Evolutionary conservation across 495 filamentous ascomycete species (phyloP).

Genomic region (Melanomma pulvis-pyrius): DNA sequence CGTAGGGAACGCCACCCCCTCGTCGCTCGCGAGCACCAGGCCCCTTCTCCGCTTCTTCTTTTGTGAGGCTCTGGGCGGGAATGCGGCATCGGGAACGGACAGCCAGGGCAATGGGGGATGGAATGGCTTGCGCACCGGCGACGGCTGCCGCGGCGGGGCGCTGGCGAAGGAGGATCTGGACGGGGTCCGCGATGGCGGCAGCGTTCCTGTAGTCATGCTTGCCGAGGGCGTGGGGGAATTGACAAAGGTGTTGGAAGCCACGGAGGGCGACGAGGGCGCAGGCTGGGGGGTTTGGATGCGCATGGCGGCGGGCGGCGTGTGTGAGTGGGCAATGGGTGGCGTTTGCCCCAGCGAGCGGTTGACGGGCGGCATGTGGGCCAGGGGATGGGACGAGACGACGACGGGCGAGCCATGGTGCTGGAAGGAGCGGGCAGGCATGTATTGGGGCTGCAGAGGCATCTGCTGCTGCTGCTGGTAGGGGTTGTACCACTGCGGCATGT

Average conservation of each 20-base stretch:
- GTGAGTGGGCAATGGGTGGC: slow-evolving; percentile 36
- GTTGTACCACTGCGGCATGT: slow-evolving; percentile 40
- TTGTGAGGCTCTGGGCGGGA: slow-evolving; percentile 58
- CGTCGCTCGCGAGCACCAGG: slow-evolving; percentile 43
- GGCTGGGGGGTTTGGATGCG: slow-evolving; percentile 30
- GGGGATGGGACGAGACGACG: slow-evolving; percentile 46
- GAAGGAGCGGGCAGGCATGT: slow-evolving; percentile 32
- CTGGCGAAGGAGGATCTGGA: slow-evolving; percentile 34
- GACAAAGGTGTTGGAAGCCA: slow-evolving; percentile 32
- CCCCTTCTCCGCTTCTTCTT: slow-evolving; percentile 50
- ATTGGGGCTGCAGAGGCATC: slow-evolving; percentile 24
- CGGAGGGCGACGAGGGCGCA: slow-evolving; percentile 26
- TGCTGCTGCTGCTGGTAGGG: slow-evolving; percentile 37
- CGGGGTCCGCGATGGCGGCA: slow-evolving; percentile 22
- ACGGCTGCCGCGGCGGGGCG: slow-evolving; percentile 14
- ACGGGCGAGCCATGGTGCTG: slow-evolving; percentile 42
- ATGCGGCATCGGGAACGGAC: slow-evolving; percentile 68
- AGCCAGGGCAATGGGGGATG: slow-evolving; percentile 78
- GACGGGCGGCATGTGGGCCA: slow-evolving; percentile 39
- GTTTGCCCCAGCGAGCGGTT: slow-evolving; percentile 34
- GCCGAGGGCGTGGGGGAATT: slow-evolving; percentile 30
- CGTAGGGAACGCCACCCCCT: slow-evolving; percentile 55
- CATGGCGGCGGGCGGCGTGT: slow-evolving; percentile 24
- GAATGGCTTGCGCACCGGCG: slow-evolving; percentile 52
- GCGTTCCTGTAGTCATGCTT: slow-evolving; percentile 23